Base-by-base conservation (phyloP, 108 stramenopile species). In the Nitzschia inconspicua region DNA sequence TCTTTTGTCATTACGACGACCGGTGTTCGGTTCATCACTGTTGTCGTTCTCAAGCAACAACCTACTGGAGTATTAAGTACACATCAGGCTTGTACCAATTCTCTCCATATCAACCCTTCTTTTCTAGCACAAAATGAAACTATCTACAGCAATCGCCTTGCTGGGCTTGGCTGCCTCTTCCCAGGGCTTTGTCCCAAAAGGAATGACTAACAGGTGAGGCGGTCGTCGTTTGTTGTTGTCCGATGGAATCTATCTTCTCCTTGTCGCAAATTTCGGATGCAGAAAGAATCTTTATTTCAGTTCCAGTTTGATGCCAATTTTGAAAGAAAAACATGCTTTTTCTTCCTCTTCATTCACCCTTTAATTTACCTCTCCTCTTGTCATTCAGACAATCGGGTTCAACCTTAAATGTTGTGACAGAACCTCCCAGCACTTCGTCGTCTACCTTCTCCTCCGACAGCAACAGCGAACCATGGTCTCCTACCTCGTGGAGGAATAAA, bases 401-500 rank as follows among this genome's bases (percentile, higher is more conserved):
- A 37, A 10, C 13, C 13, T 8, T 8, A 37, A 37, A 36, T 37
- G 61, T 64, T 16, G 26, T 51, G 13, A 47, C 70, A 11, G 36
- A 58, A 44, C 36, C 78, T 34, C 22, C 63, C 20, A 44, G 60
- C 16, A 50, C 63, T 29, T 28, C 71, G 4, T 55, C 73, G 32
- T 46, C 65, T 14, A 13, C 62, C 14, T 26, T 65, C 24, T 28
- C 73, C 37, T 46, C 26, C 27, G 64, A 57, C 24, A 32, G 44
- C 46, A 79, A 73, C 29, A 56, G 24, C 24, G 30, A 52, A 29
- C 75, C 81, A 23, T 95, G 94, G 94, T 65, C 71, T 30, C 90
- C 94, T 6, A 66, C 49, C 1, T 87, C 94, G 29, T 95, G 94
- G 94, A 75, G 64, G 47, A 68, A 68, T 4, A 75, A 60, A 22